phyloP scores from a whole-genome alignment of 148 eudicot species.

The Dysphania ambrosioides region DNA sequence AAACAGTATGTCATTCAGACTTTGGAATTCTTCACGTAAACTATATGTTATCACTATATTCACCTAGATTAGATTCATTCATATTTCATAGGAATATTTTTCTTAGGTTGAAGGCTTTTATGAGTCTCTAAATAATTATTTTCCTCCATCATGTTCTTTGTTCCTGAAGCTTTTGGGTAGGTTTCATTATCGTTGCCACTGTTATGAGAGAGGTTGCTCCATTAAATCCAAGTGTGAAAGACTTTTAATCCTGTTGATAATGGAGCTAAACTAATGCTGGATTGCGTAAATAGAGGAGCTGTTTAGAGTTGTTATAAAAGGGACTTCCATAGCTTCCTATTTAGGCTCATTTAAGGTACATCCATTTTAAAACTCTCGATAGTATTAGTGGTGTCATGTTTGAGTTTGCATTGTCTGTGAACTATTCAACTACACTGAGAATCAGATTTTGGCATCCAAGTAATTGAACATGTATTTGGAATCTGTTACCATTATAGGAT shows the following conservation, averaged over 20 bases:
- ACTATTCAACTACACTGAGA: too few relatives aligned
- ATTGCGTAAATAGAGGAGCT: too few relatives aligned
- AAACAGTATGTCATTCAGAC: slow-evolving; percentile 30
- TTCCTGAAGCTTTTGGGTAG: neutral
- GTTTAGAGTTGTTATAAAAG: too few relatives aligned
- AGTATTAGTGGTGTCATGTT: neutral
- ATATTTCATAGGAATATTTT: neutral
- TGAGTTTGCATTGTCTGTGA: too few relatives aligned
- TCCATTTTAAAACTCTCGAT: too few relatives aligned
- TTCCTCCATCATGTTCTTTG: neutral
- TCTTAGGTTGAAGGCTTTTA: neutral
- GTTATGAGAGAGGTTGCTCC: neutral
- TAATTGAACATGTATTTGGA: neutral
- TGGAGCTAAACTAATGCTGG: too few relatives aligned
- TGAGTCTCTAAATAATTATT: neutral
- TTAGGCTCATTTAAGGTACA: too few relatives aligned
- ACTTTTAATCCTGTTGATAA: neutral
- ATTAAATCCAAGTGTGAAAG: neutral
- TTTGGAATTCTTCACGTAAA: neutral
- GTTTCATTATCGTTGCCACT: neutral
- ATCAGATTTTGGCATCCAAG: neutral
- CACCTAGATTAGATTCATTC: neutral
- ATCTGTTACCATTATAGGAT: neutral
- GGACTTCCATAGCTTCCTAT: too few relatives aligned
- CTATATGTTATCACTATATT: neutral